Evolutionary conservation across 2,329 filamentous ascomycete genomes (phyloP), one percentile per base, ranked within the genome.

Genomic region (Scedosporium boydii): DNA sequence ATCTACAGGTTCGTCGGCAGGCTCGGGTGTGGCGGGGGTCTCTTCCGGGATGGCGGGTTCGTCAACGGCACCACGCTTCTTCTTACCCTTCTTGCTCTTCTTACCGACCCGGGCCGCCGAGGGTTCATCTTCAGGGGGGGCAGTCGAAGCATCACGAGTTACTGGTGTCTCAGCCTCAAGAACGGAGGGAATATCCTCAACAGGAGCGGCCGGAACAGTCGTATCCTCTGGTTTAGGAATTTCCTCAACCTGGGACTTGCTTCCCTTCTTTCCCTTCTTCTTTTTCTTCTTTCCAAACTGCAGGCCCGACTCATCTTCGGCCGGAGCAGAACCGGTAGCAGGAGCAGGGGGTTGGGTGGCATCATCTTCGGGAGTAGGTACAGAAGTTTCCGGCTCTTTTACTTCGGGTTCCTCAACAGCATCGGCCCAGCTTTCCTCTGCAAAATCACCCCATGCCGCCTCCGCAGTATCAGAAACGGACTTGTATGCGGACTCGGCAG

Each of bases 41-140:
- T 21, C 51, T 27, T 56, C 51, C 2, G 5, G 16, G 3, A 27
- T n/a, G 4, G 41, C 41, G 27, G 58, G n/a, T 23, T 59, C 38
- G 4, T 44, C 58, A 41, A 59, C 12, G 21, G 6, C 38, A 42
- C 38, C 64, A 42, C 64, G 64, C 51, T 60, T 65, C 63, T 73
- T 71, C 64, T 72, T 72, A 63, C 72, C 73, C 63, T 74, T 75
- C 64, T 71, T 72, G 60, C 66, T 68, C 62, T 72, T 72, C 58
- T 71, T 72, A 27, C 63, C 61, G 23, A 23, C 38, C 16, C 21
- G 58, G 21, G 58, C 38, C 10, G 6, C 7, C 58, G 9, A 26
- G 16, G 42, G 23, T 14, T 46, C 38, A 18, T 59, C 44, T 63
- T 64, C 26, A 3, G 63, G 51, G n/a, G 38, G 12, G 34, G 66